Conservation (phyloP, 2,329 filamentous ascomycete species). For the Annulohypoxylon truncatum region DNA sequence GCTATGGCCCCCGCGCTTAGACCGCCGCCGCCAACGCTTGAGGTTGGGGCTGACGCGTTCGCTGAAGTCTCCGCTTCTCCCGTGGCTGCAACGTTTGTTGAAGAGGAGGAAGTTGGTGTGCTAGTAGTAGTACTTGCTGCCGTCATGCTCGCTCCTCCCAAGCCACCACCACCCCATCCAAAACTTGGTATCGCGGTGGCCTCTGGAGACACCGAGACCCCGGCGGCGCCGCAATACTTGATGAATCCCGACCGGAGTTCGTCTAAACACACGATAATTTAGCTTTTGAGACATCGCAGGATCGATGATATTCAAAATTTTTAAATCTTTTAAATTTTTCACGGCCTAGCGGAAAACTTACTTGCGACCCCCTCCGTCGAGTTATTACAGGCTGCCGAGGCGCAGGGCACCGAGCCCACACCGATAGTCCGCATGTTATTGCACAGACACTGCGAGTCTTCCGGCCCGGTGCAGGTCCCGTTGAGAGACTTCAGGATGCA, state of each 20-base stretch:
- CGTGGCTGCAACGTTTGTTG: not conserved
- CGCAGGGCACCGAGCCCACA: constrained; percentile 28
- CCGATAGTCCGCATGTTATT: constrained; percentile 27
- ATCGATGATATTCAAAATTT: no score
- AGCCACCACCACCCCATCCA: not conserved
- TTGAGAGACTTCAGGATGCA: constrained; percentile 37
- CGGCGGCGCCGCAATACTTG: constrained; percentile 24
- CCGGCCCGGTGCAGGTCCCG: constrained; percentile 29
- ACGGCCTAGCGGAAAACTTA: not conserved
- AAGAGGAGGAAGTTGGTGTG: not conserved
- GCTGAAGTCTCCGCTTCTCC: not conserved
- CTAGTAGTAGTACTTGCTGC: not conserved
- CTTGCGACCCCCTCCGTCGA: constrained; percentile 10
- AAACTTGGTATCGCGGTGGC: not conserved
- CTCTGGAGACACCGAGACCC: not conserved
- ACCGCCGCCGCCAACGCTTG: not conserved
- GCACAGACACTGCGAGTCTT: constrained; percentile 43
- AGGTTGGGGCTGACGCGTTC: not conserved
- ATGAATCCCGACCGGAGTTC: constrained; percentile 2
- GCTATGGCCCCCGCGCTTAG: constrained; percentile 26
- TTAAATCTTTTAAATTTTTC: no score
- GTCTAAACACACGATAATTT: not conserved
- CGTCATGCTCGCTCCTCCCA: not conserved
- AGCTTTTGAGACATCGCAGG: not conserved
- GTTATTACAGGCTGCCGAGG: constrained; percentile 11